These are phyloP conservation scores for Debaryomyces tyrocola DNA, from an alignment of 805 yeast species.

Conservation along the genomic window DNA sequence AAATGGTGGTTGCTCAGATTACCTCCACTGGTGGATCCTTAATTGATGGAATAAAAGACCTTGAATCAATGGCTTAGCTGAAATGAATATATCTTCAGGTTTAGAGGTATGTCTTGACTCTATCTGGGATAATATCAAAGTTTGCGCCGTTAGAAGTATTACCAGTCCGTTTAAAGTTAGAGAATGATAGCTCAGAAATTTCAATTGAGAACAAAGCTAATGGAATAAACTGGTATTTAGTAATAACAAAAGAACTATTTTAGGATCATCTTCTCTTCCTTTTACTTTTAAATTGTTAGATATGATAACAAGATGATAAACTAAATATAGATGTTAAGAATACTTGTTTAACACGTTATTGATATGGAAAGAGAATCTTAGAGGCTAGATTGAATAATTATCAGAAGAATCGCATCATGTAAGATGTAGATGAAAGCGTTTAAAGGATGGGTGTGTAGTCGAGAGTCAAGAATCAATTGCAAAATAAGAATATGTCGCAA, in stretches of 20 bases:
- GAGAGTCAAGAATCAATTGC: too few species aligned
- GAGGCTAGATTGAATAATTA: too few species aligned
- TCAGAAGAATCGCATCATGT: too few species aligned
- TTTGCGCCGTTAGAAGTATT: slow-evolving; percentile 24
- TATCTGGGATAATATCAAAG: slow-evolving; percentile 21
- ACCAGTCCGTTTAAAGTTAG: slow-evolving; percentile 23
- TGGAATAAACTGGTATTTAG: slow-evolving; percentile 45
- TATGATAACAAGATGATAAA: too few species aligned
- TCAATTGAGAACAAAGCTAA: slow-evolving; percentile 39
- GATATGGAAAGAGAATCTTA: too few species aligned
- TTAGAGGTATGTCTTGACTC: slow-evolving; percentile 12
- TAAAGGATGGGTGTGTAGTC: too few species aligned
- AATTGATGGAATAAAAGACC: slow-evolving; percentile 11
- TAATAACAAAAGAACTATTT: background rate
- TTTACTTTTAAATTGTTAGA: too few species aligned
- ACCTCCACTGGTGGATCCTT: slow-evolving; percentile 14
- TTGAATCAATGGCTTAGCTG: background rate
- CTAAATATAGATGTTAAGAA: too few species aligned
- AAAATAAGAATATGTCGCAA: too few species aligned
- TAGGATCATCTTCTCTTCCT: too few species aligned
- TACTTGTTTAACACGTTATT: too few species aligned
- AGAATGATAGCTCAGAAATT: slow-evolving; percentile 38
- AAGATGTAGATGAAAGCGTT: too few species aligned
- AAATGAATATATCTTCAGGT: slow-evolving; percentile 6
- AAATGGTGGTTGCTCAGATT: slow-evolving; percentile 49